Evolutionary conservation across 2,329 filamentous ascomycete species (phyloP).

Genomic region (Apiospora rasikravindrae): DNA sequence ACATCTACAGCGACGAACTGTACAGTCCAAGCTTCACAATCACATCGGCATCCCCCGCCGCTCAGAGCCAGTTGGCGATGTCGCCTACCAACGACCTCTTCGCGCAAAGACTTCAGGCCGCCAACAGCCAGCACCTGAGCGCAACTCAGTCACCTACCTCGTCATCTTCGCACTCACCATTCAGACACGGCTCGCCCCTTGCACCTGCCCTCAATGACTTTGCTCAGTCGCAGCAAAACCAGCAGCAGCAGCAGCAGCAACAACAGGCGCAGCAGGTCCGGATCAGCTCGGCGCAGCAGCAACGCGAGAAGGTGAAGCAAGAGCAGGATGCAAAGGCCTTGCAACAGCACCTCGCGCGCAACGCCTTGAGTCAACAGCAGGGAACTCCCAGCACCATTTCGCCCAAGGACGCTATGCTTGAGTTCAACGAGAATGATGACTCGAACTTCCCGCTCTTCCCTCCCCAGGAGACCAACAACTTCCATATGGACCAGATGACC

Average conservation of each 20-base stretch:
- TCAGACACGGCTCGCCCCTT: constrained; percentile 72
- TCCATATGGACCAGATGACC: constrained; percentile 45
- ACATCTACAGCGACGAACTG: constrained; percentile 82
- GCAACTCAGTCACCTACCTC: constrained; percentile 59
- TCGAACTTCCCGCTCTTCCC: constrained; percentile 77
- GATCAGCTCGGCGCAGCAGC: constrained; percentile 61
- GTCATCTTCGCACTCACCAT: constrained; percentile 71
- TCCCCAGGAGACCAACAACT: constrained; percentile 55
- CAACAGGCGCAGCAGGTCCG: constrained; percentile 39
- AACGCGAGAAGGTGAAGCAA: constrained; percentile 66
- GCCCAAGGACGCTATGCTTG: constrained; percentile 87
- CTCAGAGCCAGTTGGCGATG: constrained; percentile 50
- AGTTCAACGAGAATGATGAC: constrained; percentile 79
- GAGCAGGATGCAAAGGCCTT: constrained; percentile 60
- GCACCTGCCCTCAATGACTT: constrained; percentile 55
- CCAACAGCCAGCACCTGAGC: constrained; percentile 74
- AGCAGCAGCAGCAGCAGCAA: constrained; percentile 26
- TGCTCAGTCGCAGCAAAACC: constrained; percentile 36
- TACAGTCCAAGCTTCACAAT: constrained; percentile 74
- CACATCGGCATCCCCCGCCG: constrained; percentile 59
- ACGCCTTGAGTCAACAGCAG: constrained; percentile 45
- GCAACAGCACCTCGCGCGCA: constrained; percentile 47
- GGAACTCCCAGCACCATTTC: constrained; percentile 84
- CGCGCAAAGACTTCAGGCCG: constrained; percentile 76
- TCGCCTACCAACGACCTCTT: constrained; percentile 68